Evolutionary conservation across 345 rosid genomes (phyloP).

Genomic region (Salix suchowensis): DNA sequence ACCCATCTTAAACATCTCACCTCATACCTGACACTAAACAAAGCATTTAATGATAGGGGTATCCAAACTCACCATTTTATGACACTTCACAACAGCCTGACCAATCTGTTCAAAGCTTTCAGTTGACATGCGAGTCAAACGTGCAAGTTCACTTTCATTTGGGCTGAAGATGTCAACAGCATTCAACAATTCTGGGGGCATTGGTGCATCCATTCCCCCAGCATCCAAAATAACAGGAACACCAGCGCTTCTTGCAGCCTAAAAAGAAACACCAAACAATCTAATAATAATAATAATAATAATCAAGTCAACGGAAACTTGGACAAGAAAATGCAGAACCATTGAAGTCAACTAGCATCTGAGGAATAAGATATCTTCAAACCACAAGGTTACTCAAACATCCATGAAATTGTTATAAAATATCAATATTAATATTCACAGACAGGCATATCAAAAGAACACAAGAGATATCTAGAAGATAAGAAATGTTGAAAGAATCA

Average conservation of each 20-base stretch:
- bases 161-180: slow-evolving; percentile 80
- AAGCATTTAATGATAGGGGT: not conserved
- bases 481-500: not conserved
- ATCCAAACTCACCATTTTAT: slow-evolving; percentile 51
- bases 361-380: not conserved
- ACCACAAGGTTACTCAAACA: not conserved
- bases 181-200: slow-evolving; percentile 59
- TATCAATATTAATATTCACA: not conserved
- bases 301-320: not conserved
- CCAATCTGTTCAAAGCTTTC: slow-evolving; percentile 66
- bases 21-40: not conserved
- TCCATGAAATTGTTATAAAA: not conserved
- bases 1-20: too few relatives aligned
- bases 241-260: slow-evolving; percentile 82
- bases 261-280: not conserved
- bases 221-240: slow-evolving; percentile 88
- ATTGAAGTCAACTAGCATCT: not conserved
- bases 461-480: not conserved
- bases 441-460: not conserved
- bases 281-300: not conserved
- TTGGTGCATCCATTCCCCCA: slow-evolving; percentile 94
- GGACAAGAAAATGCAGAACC: not conserved
- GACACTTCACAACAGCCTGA: slow-evolving; percentile 58
- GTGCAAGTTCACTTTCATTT: slow-evolving; percentile 79
- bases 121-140: slow-evolving; percentile 74